Evolutionary conservation across 768 basidiomycete genomes (phyloP).

Genomic region (Stropharia rugosoannulata): DNA sequence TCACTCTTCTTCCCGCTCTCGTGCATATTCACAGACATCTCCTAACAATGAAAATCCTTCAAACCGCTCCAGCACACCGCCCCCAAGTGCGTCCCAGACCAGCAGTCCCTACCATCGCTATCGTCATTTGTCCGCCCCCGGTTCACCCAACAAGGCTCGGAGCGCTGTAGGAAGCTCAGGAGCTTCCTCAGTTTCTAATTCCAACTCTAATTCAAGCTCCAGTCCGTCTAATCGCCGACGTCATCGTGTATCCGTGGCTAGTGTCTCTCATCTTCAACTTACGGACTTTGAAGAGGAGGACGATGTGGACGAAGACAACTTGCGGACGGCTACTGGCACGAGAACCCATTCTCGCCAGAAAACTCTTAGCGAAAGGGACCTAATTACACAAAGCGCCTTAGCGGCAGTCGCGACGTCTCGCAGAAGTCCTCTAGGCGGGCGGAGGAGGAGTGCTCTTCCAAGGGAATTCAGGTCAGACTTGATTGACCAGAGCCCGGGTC

Average conservation of each 20-base stretch:
- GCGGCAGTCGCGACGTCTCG: conserved; percentile 60
- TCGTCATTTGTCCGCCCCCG: conserved; percentile 29
- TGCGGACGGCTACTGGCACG: conserved; percentile 17
- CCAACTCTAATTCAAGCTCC: conserved; percentile 21
- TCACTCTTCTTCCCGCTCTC: conserved; percentile 20
- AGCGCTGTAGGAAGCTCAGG: conserved; percentile 11
- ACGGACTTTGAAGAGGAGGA: conserved; percentile 27
- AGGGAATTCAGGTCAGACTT: conserved; percentile 38
- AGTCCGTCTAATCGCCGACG: conserved; percentile 27
- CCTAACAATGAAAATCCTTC: conserved; percentile 17
- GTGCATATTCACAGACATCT: conserved; percentile 15
- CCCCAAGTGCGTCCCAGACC: conserved; percentile 9
- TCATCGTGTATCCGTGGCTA: conserved; percentile 28
- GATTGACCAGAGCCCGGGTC: conserved; percentile 14
- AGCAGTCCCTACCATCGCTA: conserved; percentile 17
- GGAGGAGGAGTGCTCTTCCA: conserved; percentile 42
- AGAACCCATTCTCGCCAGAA: conserved; percentile 23
- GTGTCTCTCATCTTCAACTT: conserved; percentile 19
- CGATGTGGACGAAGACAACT: conserved; percentile 18
- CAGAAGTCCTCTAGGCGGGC: conserved; percentile 40
- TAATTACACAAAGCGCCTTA: conserved; percentile 57
- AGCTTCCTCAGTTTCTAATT: conserved; percentile 9
- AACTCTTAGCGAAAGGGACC: conserved; percentile 21
- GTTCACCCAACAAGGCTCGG: conserved; percentile 32
- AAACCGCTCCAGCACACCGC: conserved; percentile 14